Conservation (phyloP, 2,329 filamentous ascomycete species). For the Dactylonectria estremocensis region DNA sequence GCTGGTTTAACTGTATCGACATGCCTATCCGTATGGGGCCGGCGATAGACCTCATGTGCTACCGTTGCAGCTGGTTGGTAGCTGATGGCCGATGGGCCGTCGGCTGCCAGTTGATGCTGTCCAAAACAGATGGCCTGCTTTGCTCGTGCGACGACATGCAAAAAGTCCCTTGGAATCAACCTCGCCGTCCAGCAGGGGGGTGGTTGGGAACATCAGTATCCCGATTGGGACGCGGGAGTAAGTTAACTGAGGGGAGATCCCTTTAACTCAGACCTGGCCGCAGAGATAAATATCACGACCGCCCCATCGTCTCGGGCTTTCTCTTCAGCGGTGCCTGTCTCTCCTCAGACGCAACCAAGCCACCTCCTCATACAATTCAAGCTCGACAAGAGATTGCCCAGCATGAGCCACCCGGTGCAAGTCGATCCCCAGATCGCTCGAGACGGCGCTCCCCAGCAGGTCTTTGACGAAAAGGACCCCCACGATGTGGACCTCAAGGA, state of each 20-base stretch:
- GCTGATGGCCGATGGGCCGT: not conserved
- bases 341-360: too few relatives aligned
- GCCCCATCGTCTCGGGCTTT: constrained; percentile 5
- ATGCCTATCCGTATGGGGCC: too few relatives aligned
- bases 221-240: constrained; percentile 2
- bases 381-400: not conserved
- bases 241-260: not conserved
- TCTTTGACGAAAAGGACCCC: constrained; percentile 45
- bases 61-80: too few relatives aligned
- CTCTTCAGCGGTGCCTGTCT: not conserved
- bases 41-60: too few relatives aligned
- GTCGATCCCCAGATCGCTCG: not conserved
- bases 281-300: constrained; percentile 23
- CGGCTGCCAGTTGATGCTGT: not conserved
- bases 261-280: not conserved
- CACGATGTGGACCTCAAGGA: constrained; percentile 48
- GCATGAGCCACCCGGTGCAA: constrained; percentile 8
- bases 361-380: not conserved
- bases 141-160: constrained; percentile 17
- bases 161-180: constrained; percentile 15
- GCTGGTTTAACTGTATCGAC: not conserved
- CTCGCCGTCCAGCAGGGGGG: not conserved
- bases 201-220: not conserved
- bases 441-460: not conserved
- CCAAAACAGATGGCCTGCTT: not conserved